These are phyloP conservation scores for Kwoniella newhampshirensis DNA, from an alignment of 768 basidiomycete species.

Conservation along the genomic window DNA sequence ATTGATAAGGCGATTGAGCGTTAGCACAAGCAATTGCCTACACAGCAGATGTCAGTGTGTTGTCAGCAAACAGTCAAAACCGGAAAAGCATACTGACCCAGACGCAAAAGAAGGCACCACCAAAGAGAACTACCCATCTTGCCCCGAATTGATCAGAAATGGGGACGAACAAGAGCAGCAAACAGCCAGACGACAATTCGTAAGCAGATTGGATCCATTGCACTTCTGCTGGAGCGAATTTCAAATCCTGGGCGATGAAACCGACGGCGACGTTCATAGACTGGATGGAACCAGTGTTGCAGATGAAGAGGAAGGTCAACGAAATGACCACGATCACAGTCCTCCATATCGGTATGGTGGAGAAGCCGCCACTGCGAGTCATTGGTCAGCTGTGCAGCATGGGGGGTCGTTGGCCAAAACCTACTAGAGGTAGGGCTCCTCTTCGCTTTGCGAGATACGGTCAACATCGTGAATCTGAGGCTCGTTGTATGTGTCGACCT, in stretches of 20 bases:
- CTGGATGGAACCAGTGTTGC: constrained; percentile 1
- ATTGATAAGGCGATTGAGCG: not conserved
- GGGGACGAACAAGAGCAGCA: not conserved
- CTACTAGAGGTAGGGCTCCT: not conserved
- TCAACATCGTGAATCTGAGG: not conserved
- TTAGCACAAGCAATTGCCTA: not conserved
- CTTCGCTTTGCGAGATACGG: not conserved
- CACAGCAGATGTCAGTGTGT: not conserved
- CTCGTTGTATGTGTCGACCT: not conserved
- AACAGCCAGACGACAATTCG: not conserved
- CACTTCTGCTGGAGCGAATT: not conserved
- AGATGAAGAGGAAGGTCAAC: not conserved
- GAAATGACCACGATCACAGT: not conserved
- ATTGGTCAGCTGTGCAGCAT: not conserved
- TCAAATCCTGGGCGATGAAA: not conserved
- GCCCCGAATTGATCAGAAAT: not conserved
- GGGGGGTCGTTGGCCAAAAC: not conserved
- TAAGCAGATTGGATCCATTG: constrained; percentile 2
- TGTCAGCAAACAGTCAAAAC: not conserved
- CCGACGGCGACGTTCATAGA: constrained; percentile 2
- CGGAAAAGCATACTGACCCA: not conserved
- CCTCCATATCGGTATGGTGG: constrained; percentile 2
- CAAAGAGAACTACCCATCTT: not conserved
- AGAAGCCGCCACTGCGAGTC: not conserved
- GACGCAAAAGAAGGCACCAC: constrained; percentile 1